Evolutionary conservation across 352 stramenopile species (phyloP).

Genomic region (Pythium grandisporangium): DNA sequence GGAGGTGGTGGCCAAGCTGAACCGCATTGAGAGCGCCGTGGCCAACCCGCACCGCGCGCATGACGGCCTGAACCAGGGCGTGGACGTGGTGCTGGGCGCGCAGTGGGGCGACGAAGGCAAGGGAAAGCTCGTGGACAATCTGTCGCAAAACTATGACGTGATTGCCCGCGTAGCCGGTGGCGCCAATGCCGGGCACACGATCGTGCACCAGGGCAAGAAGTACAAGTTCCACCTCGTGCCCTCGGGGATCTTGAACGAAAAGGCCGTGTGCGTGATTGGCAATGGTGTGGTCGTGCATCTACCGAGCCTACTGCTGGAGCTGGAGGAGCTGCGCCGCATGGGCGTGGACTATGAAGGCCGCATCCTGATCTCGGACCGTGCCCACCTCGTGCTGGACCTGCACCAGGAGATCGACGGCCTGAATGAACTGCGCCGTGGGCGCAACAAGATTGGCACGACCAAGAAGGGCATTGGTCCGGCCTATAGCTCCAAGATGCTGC

Average conservation of each 20-base stretch:
- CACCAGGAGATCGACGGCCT: conserved; percentile 92
- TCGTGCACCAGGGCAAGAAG: conserved; percentile 96
- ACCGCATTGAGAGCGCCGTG: conserved; percentile 80
- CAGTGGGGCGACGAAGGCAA: conserved; percentile 99
- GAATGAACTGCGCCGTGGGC: conserved; percentile 74
- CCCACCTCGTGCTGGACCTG: conserved; percentile 98
- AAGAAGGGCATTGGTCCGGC: conserved; percentile 98
- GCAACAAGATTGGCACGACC: conserved; percentile 99
- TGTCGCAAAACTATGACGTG: conserved; percentile 93
- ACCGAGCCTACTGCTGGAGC: conserved; percentile 93
- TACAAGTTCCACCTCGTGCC: conserved; percentile 99
- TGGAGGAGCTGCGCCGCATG: conserved; percentile 86
- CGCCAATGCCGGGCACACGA: conserved; percentile 98
- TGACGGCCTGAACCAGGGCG: conserved; percentile 53
- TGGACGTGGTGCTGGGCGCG: conserved; percentile 93
- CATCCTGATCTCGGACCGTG: conserved; percentile 96
- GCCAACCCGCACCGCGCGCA: conserved; percentile 70
- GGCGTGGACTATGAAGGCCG: conserved; percentile 90
- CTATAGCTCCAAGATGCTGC: conserved; percentile 98
- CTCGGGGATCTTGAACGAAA: conserved; percentile 95
- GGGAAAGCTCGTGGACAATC: conserved; percentile 96
- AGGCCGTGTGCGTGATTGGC: conserved; percentile 95
- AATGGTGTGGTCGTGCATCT: conserved; percentile 99
- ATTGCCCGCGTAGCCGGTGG: conserved; percentile 95
- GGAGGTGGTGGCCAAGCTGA: conserved; percentile 80